Evolutionary conservation across 2,329 filamentous ascomycete species (phyloP).

Genomic region (Alternaria alternata): DNA sequence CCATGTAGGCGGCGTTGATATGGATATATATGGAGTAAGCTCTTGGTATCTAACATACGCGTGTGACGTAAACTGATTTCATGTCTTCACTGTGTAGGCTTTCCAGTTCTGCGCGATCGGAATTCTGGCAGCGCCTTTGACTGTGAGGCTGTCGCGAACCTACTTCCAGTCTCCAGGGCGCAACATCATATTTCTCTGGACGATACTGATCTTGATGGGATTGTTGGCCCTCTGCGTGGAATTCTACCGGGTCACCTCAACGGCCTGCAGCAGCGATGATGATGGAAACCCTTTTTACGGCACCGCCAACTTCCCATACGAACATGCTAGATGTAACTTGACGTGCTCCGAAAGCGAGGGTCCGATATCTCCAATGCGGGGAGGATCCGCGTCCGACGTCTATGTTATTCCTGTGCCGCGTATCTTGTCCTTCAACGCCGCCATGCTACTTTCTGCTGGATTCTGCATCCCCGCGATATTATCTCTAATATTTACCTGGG

Average conservation of each 20-base stretch:
- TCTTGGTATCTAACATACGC: background rate
- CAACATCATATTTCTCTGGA: constrained; percentile 74
- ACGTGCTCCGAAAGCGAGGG: constrained; percentile 56
- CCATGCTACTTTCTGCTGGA: constrained; percentile 68
- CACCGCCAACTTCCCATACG: constrained; percentile 57
- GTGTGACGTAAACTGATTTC: background rate
- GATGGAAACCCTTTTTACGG: constrained; percentile 51
- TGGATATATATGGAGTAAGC: constrained; percentile 68
- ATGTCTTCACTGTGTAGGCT: constrained; percentile 44
- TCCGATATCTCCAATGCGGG: constrained; percentile 64
- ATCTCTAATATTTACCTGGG: constrained; percentile 68
- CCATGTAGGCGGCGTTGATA: constrained; percentile 66
- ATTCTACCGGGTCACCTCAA: constrained; percentile 65
- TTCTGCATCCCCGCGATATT: constrained; percentile 72
- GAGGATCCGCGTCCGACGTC: constrained; percentile 66
- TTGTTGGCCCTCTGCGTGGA: constrained; percentile 69
- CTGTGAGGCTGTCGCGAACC: constrained; percentile 67
- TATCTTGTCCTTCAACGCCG: constrained; percentile 65
- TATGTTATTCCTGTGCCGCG: constrained; percentile 68
- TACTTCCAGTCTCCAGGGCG: constrained; percentile 71
- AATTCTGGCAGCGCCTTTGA: constrained; percentile 69
- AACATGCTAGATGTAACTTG: constrained; percentile 56
- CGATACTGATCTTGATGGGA: constrained; percentile 66
- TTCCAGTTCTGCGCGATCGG: constrained; percentile 74
- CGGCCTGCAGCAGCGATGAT: constrained; percentile 55